Conservation (phyloP, 805 yeast genomes). For the Wickerhamomyces subpelliculosus region DNA sequence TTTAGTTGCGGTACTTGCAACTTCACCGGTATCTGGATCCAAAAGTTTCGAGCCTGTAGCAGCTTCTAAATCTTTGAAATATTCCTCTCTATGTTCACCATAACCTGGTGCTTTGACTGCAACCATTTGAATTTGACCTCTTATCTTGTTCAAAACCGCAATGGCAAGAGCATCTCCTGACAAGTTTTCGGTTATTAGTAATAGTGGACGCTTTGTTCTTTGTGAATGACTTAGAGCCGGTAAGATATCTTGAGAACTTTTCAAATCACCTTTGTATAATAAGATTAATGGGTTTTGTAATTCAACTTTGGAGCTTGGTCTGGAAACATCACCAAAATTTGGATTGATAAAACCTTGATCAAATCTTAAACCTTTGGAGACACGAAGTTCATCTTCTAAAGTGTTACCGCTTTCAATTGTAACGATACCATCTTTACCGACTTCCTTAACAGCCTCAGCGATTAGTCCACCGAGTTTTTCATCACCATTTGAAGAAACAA, state of each 20-base stretch:
- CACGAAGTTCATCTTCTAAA: conserved; percentile 91
- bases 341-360: conserved; percentile 97
- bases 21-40: conserved; percentile 90
- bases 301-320: conserved; percentile 87
- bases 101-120: conserved; percentile 99
- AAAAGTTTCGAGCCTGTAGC: conserved; percentile 85
- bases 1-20: conserved; percentile 89
- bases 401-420: conserved; percentile 98
- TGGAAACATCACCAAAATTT: conserved; percentile 72
- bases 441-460: conserved; percentile 97
- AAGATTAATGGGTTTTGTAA: conserved; percentile 88
- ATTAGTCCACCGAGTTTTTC: conserved; percentile 82
- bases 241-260: conserved; percentile 41
- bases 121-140: conserved; percentile 97
- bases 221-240: conserved; percentile 92
- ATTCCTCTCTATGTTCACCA: conserved; percentile 97
- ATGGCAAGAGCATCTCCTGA: conserved; percentile 99
- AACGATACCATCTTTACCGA: conserved; percentile 98
- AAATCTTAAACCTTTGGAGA: conserved; percentile 97
- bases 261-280: conserved; percentile 25
- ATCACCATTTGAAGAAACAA: conserved; percentile 97
- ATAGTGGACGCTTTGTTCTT: conserved; percentile 86
- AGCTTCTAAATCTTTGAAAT: conserved; percentile 90
- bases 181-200: conserved; percentile 90
- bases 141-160: conserved; percentile 90